phyloP scores from a whole-genome alignment of 306 rosid species.

The Datisca glomerata region DNA sequence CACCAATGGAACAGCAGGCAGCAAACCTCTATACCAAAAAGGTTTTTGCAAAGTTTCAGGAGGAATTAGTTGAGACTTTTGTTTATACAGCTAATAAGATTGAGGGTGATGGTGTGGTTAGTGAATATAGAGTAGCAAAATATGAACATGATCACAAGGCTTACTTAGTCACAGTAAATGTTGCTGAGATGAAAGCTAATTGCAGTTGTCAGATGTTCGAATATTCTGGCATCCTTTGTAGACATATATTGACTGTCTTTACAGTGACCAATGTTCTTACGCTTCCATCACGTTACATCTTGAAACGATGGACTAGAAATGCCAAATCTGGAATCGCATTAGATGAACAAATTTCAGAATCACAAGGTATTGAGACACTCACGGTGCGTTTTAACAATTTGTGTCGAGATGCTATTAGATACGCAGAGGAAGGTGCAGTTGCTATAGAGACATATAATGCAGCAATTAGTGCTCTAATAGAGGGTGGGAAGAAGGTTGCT shows the following conservation, averaged over 20 bases:
- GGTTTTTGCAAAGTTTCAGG: conserved; percentile 22
- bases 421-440: conserved; percentile 69
- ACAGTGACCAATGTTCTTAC: conserved; percentile 78
- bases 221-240: conserved; percentile 51
- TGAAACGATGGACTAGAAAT: conserved; percentile 74
- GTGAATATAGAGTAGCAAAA: no score
- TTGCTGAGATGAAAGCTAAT: conserved; percentile 40
- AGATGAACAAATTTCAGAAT: conserved; percentile 34
- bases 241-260: conserved; percentile 74
- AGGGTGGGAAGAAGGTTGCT: conserved; percentile 36
- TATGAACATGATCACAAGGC: conserved; percentile 63
- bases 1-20: conserved; percentile 32
- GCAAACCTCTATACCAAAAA: conserved; percentile 17
- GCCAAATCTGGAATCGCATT: conserved; percentile 28
- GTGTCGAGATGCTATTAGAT: conserved; percentile 57
- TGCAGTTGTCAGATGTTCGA: conserved; percentile 91
- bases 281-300: conserved; percentile 53
- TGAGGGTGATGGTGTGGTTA: conserved; percentile 12
- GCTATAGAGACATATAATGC: conserved; percentile 53
- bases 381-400: conserved; percentile 50
- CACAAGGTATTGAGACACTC: conserved; percentile 38
- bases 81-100: conserved; percentile 19
- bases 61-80: conserved; percentile 24
- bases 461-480: conserved; percentile 43
- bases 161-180: conserved; percentile 39